phyloP scores from a whole-genome alignment of 2,329 filamentous ascomycete genomes.

The Huntiella decipiens region DNA sequence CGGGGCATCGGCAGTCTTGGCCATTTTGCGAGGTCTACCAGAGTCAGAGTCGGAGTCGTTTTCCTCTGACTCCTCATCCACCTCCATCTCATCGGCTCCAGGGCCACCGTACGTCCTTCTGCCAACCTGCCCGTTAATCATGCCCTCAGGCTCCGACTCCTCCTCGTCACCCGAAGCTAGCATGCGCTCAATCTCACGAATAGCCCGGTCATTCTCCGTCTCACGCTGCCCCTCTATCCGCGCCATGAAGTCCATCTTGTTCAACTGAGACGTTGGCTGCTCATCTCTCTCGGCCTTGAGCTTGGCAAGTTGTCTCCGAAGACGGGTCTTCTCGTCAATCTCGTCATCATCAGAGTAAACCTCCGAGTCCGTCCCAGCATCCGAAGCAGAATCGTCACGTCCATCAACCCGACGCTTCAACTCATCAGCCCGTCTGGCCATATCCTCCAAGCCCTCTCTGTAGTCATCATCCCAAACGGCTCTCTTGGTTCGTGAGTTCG shows the following conservation, averaged over 20 bases:
- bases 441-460: constrained; percentile 55
- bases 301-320: constrained; percentile 28
- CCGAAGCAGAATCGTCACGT: constrained; percentile 28
- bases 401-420: constrained; percentile 63
- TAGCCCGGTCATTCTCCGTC: constrained; percentile 60
- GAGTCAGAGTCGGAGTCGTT: constrained; percentile 16
- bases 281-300: constrained; percentile 26
- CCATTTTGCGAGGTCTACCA: constrained; percentile 12
- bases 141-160: constrained; percentile 34
- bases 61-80: constrained; percentile 13
- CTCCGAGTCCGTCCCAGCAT: constrained; percentile 39
- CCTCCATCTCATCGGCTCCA: constrained; percentile 11
- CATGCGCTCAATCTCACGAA: constrained; percentile 50
- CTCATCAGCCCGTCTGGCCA: constrained; percentile 68
- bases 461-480: constrained; percentile 82
- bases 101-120: constrained; percentile 39
- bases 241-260: constrained; percentile 87
- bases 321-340: constrained; percentile 26
- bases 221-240: constrained; percentile 64
- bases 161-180: constrained; percentile 43
- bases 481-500: constrained; percentile 57
- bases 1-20: constrained; percentile 5
- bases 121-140: constrained; percentile 28
- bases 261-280: constrained; percentile 46
- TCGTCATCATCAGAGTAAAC: constrained; percentile 33